Evolutionary conservation across 371 early-diverging fungal species (phyloP).

Genomic region (Actinomortierella wolfii): DNA sequence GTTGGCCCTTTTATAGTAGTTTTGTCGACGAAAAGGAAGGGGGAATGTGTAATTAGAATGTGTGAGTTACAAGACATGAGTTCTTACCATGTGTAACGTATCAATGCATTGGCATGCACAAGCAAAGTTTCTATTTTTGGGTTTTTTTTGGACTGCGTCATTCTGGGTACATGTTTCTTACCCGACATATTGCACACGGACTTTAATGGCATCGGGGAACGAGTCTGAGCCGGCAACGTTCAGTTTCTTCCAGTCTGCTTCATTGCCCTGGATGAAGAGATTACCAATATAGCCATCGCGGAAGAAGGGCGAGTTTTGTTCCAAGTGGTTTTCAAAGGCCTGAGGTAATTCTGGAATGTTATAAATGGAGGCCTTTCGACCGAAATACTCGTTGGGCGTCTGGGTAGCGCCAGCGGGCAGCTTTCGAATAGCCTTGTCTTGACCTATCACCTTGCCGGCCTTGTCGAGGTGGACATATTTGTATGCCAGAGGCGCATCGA

Average conservation of each 20-base stretch:
- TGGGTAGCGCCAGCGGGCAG: slow-evolving; percentile 43
- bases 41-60: too few species aligned
- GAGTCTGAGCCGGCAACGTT: slow-evolving; percentile 16
- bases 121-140: too few species aligned
- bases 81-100: too few species aligned
- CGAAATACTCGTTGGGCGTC: slow-evolving; percentile 62
- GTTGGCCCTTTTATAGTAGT: slow-evolving; percentile 14
- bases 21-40: not conserved
- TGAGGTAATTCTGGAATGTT: slow-evolving; percentile 57
- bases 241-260: slow-evolving; percentile 6
- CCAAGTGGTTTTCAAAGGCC: slow-evolving; percentile 45
- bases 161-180: too few species aligned
- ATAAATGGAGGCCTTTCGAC: slow-evolving; percentile 49
- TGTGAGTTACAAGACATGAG: too few species aligned
- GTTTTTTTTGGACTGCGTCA: too few species aligned
- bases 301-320: slow-evolving; percentile 36
- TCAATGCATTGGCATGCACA: too few species aligned
- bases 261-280: slow-evolving; percentile 27
- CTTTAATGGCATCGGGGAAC: slow-evolving; percentile 18
- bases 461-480: slow-evolving; percentile 26
- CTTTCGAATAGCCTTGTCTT: slow-evolving; percentile 34
- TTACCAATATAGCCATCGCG: slow-evolving; percentile 28
- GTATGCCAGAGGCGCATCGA: slow-evolving; percentile 29
- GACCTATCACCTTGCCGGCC: slow-evolving; percentile 10
- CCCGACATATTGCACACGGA: slow-evolving; percentile 33